phyloP scores from a whole-genome alignment of 2,329 filamentous ascomycete species.

The Akanthomyces lecanii region DNA sequence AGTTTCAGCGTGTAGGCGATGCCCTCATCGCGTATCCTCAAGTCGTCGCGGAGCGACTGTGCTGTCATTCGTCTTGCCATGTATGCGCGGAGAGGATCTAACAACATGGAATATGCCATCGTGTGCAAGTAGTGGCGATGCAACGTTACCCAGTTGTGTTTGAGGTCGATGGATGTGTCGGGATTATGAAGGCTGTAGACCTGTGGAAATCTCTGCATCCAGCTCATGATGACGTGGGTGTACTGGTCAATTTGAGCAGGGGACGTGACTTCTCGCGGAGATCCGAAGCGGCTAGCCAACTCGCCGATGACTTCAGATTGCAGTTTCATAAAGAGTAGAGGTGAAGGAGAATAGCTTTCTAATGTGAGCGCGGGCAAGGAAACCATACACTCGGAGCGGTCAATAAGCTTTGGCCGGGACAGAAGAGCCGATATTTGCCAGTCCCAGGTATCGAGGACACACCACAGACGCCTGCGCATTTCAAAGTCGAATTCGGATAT shows the following conservation, averaged over 20 bases:
- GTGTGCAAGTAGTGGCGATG: constrained; percentile 44
- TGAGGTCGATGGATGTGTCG: constrained; percentile 38
- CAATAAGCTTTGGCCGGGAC: constrained; percentile 19
- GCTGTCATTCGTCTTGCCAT: constrained; percentile 35
- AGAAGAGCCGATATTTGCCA: constrained; percentile 36
- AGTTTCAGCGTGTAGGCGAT: constrained; percentile 42
- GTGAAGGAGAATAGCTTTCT: constrained; percentile 19
- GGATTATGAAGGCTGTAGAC: constrained; percentile 36
- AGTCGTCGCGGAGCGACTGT: constrained; percentile 29
- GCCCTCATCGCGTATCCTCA: constrained; percentile 37
- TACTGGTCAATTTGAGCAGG: constrained; percentile 31
- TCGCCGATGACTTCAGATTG: constrained; percentile 32
- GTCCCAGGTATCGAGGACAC: constrained; percentile 35
- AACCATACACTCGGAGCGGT: constrained; percentile 18
- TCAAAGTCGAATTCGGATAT: constrained; percentile 34
- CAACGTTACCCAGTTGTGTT: constrained; percentile 39
- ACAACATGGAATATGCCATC: constrained; percentile 40
- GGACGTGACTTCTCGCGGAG: constrained; percentile 26
- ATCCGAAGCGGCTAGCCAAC: constrained; percentile 30
- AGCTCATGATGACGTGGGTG: constrained; percentile 35
- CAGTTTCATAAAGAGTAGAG: constrained; percentile 30
- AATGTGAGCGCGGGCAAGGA: constrained; percentile 17
- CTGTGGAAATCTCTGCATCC: constrained; percentile 40
- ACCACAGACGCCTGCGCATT: constrained; percentile 35
- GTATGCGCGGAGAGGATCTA: constrained; percentile 43